Conservation (phyloP, 2,329 filamentous ascomycete genomes). For the Volutella citrinella region DNA sequence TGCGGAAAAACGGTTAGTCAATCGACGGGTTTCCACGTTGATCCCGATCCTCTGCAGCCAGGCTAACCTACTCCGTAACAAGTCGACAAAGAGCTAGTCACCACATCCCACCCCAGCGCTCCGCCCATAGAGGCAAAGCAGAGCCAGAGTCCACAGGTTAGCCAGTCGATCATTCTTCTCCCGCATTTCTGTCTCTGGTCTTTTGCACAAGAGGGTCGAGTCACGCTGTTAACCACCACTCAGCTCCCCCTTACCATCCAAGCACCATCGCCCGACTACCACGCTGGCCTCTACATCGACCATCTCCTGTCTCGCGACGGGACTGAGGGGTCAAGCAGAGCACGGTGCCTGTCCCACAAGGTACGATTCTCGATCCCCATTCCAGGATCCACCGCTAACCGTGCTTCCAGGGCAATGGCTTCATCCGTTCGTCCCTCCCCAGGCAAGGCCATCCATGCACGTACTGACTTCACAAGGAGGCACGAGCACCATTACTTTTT, state of each 20-base stretch:
- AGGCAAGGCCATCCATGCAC: neutral
- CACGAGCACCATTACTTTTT: conserved; percentile 19
- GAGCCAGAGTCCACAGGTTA: too few relatives aligned
- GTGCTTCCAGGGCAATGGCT: conserved; percentile 14
- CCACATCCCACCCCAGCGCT: too few relatives aligned
- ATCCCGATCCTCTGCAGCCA: neutral
- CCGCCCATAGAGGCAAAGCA: too few relatives aligned
- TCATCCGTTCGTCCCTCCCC: conserved; percentile 11
- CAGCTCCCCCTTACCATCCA: neutral
- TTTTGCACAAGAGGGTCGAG: too few relatives aligned
- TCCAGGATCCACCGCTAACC: neutral
- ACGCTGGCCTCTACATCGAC: conserved; percentile 13
- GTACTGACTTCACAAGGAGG: conserved; percentile 11
- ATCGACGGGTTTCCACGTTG: neutral
- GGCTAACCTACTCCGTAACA: conserved; percentile 5
- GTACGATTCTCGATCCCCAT: conserved; percentile 1
- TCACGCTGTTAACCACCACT: neutral
- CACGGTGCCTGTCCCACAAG: conserved; percentile 13
- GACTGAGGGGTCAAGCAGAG: neutral
- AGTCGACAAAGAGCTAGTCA: conserved; percentile 12
- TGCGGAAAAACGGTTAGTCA: conserved; percentile 16
- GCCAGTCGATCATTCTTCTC: too few relatives aligned
- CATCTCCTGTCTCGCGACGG: conserved; percentile 8
- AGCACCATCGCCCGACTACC: neutral
- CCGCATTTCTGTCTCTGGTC: too few relatives aligned